A percentile compares a stretch with the other conserved stretches of the same genome.
phyloP scores from a whole-genome alignment of 768 basidiomycete genomes.

The Mycena alexandri region DNA sequence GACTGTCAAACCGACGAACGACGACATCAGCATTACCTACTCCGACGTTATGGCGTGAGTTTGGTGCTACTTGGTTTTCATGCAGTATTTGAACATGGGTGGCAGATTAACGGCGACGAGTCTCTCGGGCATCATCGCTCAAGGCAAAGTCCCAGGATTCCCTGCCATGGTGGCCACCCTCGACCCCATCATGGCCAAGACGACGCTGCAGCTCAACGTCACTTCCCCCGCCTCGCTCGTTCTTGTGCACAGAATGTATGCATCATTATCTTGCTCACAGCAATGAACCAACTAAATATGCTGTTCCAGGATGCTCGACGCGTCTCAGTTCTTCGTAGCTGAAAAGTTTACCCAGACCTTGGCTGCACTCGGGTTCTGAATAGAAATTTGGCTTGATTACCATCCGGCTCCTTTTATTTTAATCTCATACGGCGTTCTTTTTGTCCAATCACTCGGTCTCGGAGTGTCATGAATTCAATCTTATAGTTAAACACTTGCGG shows the following conservation, averaged over 20 bases:
- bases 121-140: conserved; percentile 46
- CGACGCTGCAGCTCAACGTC: conserved; percentile 45
- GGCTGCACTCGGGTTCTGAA: conserved; percentile 48
- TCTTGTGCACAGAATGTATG: conserved; percentile 50
- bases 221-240: conserved; percentile 44
- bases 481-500: too few relatives aligned
- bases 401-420: conserved; percentile 1
- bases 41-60: conserved; percentile 49
- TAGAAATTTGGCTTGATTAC: conserved; percentile 1
- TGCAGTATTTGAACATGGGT: not conserved
- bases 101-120: conserved; percentile 45
- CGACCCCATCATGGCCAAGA: conserved; percentile 46
- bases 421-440: not conserved
- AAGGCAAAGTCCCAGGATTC: conserved; percentile 45
- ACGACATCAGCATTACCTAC: conserved; percentile 49
- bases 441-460: not conserved
- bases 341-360: conserved; percentile 51
- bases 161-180: conserved; percentile 42
- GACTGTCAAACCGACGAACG: conserved; percentile 49
- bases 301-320: conserved; percentile 49
- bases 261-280: not conserved
- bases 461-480: conserved; percentile 2
- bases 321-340: conserved; percentile 48
- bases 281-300: not conserved
- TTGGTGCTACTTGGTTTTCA: not conserved